phyloP scores from a whole-genome alignment of 2,329 filamentous ascomycete species.

The Fusarium aywerte region DNA sequence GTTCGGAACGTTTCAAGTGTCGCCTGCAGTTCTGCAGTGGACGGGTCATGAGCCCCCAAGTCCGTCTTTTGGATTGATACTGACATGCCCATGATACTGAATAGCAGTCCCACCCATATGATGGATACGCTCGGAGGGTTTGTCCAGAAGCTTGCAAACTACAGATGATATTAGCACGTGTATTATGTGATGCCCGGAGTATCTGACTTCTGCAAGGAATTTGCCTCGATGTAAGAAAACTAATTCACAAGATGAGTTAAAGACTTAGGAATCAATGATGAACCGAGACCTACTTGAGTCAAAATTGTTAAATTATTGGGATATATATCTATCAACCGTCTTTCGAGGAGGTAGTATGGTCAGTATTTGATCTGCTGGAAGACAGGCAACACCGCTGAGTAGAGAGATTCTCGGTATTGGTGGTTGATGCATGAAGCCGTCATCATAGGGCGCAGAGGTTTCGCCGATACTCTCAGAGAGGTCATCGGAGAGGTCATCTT shows the following conservation, averaged over 20 bases:
- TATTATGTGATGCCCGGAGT: not conserved
- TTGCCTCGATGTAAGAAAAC: constrained; percentile 17
- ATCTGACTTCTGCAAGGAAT: constrained; percentile 13
- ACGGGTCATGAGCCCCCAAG: not conserved
- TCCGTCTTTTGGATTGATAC: constrained; percentile 1
- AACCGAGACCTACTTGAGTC: constrained; percentile 11
- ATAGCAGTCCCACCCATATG: constrained; percentile 22
- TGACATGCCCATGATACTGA: constrained; percentile 16
- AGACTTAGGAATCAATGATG: not conserved
- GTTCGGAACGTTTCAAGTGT: constrained; percentile 26
- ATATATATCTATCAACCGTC: constrained; percentile 35
- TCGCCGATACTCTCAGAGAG: not conserved
- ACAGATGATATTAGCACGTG: not conserved
- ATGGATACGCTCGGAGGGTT: not conserved
- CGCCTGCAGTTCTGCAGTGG: not conserved
- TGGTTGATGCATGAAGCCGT: not conserved
- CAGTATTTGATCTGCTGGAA: constrained; percentile 22
- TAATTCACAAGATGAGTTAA: not conserved
- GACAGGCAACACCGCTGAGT: not conserved
- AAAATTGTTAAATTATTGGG: constrained; percentile 36
- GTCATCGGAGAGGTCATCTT: constrained; percentile 4
- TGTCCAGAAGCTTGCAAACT: constrained; percentile 16
- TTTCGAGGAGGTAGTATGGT: constrained; percentile 25
- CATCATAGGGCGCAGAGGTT: not conserved
- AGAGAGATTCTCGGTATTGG: constrained; percentile 3